A percentile compares a stretch with the other conserved stretches of the same genome.
These are phyloP conservation scores for Candida schatavii DNA, from an alignment of 805 yeast genomes.

Conservation along the genomic window DNA sequence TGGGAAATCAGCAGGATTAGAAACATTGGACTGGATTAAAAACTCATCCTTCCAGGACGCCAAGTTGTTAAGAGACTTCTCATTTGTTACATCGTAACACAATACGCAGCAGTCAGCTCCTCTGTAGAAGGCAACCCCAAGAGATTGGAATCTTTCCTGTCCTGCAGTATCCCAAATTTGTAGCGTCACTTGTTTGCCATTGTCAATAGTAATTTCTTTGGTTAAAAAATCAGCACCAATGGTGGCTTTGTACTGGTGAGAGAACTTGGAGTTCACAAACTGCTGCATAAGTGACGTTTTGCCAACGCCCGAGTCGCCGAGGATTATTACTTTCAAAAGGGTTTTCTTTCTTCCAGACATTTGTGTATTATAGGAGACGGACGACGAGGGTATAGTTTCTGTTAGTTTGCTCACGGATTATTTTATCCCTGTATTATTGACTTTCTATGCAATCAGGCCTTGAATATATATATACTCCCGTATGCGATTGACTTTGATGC, in stretches of 20 bases:
- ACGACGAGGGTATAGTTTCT: neutral
- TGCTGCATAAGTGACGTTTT: slow-evolving; percentile 97
- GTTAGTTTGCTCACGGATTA: too few species aligned
- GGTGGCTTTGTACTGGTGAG: slow-evolving; percentile 95
- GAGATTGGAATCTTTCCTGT: slow-evolving; percentile 93
- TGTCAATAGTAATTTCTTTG: slow-evolving; percentile 84
- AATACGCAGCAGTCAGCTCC: slow-evolving; percentile 98
- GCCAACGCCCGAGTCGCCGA: slow-evolving; percentile 98
- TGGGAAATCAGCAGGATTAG: slow-evolving; percentile 93
- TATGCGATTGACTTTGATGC: too few species aligned
- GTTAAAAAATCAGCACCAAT: slow-evolving; percentile 97
- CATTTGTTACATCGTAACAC: slow-evolving; percentile 93
- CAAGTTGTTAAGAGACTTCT: slow-evolving; percentile 85
- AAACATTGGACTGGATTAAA: slow-evolving; percentile 86
- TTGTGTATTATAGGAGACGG: neutral
- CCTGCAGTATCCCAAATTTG: slow-evolving; percentile 99
- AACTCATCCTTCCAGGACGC: slow-evolving; percentile 95
- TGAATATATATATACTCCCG: too few species aligned
- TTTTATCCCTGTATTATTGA: too few species aligned
- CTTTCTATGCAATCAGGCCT: too few species aligned
- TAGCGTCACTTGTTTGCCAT: slow-evolving; percentile 66
- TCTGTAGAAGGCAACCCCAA: slow-evolving; percentile 95
- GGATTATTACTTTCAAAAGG: slow-evolving; percentile 78
- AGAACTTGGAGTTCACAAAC: slow-evolving; percentile 90
- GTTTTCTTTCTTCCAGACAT: slow-evolving; percentile 72